These are phyloP conservation scores for Beauveria rudraprayagi DNA, from an alignment of 2,329 filamentous ascomycete species.

Conservation along the genomic window DNA sequence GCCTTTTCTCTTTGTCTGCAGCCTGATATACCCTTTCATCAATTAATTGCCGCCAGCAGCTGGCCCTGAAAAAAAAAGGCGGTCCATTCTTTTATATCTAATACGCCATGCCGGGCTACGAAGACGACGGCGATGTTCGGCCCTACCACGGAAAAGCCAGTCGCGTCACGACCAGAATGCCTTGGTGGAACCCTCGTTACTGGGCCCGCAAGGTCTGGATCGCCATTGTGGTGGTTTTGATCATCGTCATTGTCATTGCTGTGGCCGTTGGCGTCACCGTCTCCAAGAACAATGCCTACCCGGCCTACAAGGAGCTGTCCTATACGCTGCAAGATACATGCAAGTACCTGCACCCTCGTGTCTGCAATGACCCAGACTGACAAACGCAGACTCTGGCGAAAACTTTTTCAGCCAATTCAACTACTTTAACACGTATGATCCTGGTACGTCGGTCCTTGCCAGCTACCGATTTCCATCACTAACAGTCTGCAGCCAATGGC, in stretches of 20 bases:
- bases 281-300: constrained; percentile 35
- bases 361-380: background rate
- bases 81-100: background rate
- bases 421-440: constrained; percentile 44
- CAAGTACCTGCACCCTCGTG: constrained; percentile 22
- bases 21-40: too few relatives aligned
- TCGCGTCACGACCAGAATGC: constrained; percentile 19
- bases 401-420: constrained; percentile 48
- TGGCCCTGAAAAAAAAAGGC: too few relatives aligned
- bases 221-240: constrained; percentile 29
- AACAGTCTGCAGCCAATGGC: constrained; percentile 28
- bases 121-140: constrained; percentile 19
- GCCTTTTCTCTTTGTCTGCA: background rate
- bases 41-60: too few relatives aligned
- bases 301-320: constrained; percentile 37
- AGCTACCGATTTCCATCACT: background rate
- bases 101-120: constrained; percentile 3
- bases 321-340: constrained; percentile 43
- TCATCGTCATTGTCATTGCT: constrained; percentile 40
- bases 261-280: constrained; percentile 37
- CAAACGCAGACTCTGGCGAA: constrained; percentile 38
- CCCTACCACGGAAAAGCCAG: constrained; percentile 14
- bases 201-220: constrained; percentile 48
- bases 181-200: constrained; percentile 39
- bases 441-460: constrained; percentile 23